Percentiles rank a stretch among this genome's conserved stretches.
Evolutionary conservation across 257 asterid genomes (phyloP).

Genomic region (Schizonepeta tenuifolia): DNA sequence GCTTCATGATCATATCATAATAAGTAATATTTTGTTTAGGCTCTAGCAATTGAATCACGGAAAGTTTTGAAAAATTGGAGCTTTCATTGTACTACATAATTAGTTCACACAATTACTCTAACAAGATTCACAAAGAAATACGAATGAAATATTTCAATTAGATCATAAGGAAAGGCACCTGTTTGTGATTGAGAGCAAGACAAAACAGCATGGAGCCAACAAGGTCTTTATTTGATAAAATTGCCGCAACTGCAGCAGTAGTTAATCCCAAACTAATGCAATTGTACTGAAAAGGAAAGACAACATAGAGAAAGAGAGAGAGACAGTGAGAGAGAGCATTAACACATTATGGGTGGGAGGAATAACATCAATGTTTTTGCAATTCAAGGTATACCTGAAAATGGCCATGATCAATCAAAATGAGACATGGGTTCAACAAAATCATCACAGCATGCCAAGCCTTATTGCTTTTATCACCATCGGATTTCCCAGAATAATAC

Average conservation of each 20-base stretch:
- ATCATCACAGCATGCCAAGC: conserved; percentile 82
- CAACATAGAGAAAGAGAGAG: conserved; percentile 27
- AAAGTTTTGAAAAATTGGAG: conserved; percentile 1
- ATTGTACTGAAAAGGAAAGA: conserved; percentile 65
- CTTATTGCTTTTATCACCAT: conserved; percentile 43
- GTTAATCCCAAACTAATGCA: conserved; percentile 94
- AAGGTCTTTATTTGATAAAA: conserved; percentile 75
- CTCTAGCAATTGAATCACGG: background rate
- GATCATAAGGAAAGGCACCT: conserved; percentile 51
- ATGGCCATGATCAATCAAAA: conserved; percentile 97
- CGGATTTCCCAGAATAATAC: conserved; percentile 53
- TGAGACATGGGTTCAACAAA: conserved; percentile 86
- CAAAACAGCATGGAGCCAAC: conserved; percentile 78
- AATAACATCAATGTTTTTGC: background rate
- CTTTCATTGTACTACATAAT: background rate
- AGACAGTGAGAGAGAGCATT: conserved; percentile 3
- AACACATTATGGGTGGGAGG: background rate
- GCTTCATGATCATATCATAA: conserved; percentile 2
- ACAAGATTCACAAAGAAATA: conserved; percentile 26
- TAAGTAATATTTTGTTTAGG: background rate
- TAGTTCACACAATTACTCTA: conserved; percentile 25
- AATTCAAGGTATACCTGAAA: conserved; percentile 64
- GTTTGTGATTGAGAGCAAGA: conserved; percentile 97
- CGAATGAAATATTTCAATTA: conserved; percentile 4
- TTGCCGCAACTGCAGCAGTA: conserved; percentile 83